Base-by-base conservation (phyloP, 257 asterid species). In the Przewalskia tangutica region DNA sequence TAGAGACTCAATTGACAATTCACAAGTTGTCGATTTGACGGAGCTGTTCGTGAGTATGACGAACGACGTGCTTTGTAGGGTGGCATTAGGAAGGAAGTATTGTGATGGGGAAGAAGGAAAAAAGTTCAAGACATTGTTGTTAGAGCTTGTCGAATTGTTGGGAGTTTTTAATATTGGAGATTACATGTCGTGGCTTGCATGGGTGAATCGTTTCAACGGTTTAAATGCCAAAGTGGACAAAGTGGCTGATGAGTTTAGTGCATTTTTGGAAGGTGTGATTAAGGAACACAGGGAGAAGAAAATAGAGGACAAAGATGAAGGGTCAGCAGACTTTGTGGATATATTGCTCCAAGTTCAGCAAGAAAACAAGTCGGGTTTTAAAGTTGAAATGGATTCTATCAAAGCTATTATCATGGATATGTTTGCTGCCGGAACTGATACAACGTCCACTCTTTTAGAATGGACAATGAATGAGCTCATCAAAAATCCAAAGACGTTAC, bases 371-470 rank as follows among this genome's bases (percentile, higher is more conserved):
- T 27, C 68, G 0, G 68, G 68, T 27, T 63, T 27, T 63, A 63
- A 63, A 0, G 20, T 88, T 20, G 85, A 82, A 0, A 86, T 86
- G 67, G 86, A 59, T 54, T 82, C 86, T 17, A 18, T 86, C 48
- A 88, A 88, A 82, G 91, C 87, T 63, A 23, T 88, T 10, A n/a
- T 88, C n/a, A 60, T 86, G 88, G 92, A 91, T 80, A 84, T 88
- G 87, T 88, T 90, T 75, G 51, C 83, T 1, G 94, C 83, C 7
- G 92, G 96, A 77, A 89, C 89, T 1, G 91, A 90, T 46, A 90
- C 93, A 16, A 84, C 89, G 23, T n/a, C 65, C 1, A n/a, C 86
- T 3, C 16, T 34, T 2, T 13, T 89, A 40, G 92, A 85, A 5
- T 89, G 97, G 97, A 8, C 85, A 4, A 82, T 85, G 80, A 65